A percentile compares a stretch with the other conserved stretches of the same genome.
phyloP scores from a whole-genome alignment of 1,139 yeast genomes.

The Magnusiomyces fungicola region DNA sequence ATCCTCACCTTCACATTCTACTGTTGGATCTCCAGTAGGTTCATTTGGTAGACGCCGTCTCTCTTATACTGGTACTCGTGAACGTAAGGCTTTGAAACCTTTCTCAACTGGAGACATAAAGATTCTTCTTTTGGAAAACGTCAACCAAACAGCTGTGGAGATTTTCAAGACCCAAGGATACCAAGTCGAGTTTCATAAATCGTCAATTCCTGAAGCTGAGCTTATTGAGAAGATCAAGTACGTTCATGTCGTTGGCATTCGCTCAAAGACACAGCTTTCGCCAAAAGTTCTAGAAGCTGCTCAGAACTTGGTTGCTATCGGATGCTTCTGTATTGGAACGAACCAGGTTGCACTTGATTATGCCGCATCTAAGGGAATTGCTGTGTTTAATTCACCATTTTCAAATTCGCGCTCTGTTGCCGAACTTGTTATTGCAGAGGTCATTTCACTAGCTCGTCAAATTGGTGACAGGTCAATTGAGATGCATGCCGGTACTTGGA shows the following conservation, averaged over 20 bases:
- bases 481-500: conserved; percentile 96
- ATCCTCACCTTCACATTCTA: conserved; percentile 39
- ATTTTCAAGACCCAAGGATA: conserved; percentile 86
- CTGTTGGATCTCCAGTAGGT: conserved; percentile 52
- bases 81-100: conserved; percentile 66
- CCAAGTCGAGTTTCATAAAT: conserved; percentile 90
- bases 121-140: conserved; percentile 84
- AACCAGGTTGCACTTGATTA: conserved; percentile 90
- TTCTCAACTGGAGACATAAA: conserved; percentile 89
- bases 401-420: conserved; percentile 98
- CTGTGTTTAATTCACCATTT: conserved; percentile 98
- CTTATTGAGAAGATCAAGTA: conserved; percentile 87
- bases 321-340: conserved; percentile 99
- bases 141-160: conserved; percentile 83
- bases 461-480: conserved; percentile 95
- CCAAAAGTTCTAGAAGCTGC: conserved; percentile 76
- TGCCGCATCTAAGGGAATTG: conserved; percentile 90
- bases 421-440: conserved; percentile 92
- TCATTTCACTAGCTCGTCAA: conserved; percentile 91
- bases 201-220: conserved; percentile 87
- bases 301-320: conserved; percentile 79
- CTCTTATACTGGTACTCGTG: conserved; percentile 30
- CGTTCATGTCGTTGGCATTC: conserved; percentile 95
- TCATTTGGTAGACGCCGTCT: conserved; percentile 32
- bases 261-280: conserved; percentile 90